Evolutionary conservation across 192 early-diverging fungal species (phyloP), one percentile per base, ranked within the genome.

Genomic region (Entomortierella parvispora): DNA sequence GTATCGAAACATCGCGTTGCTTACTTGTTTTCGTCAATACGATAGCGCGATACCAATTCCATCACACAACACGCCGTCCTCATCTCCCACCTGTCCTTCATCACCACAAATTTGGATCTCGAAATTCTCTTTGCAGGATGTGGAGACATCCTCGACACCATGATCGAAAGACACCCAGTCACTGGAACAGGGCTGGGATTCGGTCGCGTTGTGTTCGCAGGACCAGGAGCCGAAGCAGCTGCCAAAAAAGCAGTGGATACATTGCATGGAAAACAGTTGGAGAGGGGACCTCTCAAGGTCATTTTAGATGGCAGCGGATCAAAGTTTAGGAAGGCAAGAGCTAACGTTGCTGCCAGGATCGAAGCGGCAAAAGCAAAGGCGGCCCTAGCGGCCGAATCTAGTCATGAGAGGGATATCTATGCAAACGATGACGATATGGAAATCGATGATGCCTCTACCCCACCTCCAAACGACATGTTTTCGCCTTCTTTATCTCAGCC

Each of bases 121-220:
- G 74, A 77, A 47, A 68, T 77, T 20, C 37, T 79, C 31, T 82
- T 87, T 61, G 82, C 83, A 23, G 65, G 81, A 44, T 87, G 85
- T 72, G 86, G 86, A 2, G 69, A 82, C 48, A 82, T 84, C 26
- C 59, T 81, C 31, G 65, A 71, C 49, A 81, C 84, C n/a, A 55
- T 80, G 20, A 80, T 88, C 53, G 83, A 88, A 60, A 76, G 74
- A 55, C 67, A 81, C 33, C 85, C 84, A 48, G 78, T 79, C 18
- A 83, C 85, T 3, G 83, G 83, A 17, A 65, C 68, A 15, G 82
- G 81, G 12, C 69, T 85, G 25, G 86, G 86, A 25, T 65, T 88
- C 29, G 86, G 81, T 26, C 77, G 68, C 11, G 81, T 86, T 11
- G 69, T 80, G 11, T 88, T 85, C 57, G 77, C 74, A 37, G 74